These are phyloP conservation scores for Mortierella sp. DNA, from an alignment of 371 early-diverging fungal genomes.

Conservation along the genomic window DNA sequence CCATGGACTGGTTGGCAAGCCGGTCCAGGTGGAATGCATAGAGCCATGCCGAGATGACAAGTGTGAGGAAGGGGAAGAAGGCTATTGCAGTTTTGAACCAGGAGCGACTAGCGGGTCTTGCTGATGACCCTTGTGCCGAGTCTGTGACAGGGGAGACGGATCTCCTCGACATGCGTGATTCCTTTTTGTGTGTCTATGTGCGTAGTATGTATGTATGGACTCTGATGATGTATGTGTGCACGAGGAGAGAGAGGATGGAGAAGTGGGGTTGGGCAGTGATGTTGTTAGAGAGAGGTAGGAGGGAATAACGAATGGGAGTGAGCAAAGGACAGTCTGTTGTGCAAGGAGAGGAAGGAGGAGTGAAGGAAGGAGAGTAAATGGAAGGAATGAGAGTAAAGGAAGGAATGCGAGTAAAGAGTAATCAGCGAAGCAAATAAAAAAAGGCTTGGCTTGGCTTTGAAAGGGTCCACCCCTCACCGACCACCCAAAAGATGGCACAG, in stretches of 20 bases:
- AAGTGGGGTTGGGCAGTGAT: too few species aligned
- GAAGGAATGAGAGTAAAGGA: conserved; percentile 1
- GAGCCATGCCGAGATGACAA: conserved; percentile 40
- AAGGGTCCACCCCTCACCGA: too few species aligned
- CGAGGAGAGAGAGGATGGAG: not conserved
- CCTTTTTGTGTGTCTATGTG: not conserved
- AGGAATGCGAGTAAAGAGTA: not conserved
- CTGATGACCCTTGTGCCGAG: conserved; percentile 3
- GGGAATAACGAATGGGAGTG: not conserved
- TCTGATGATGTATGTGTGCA: not conserved
- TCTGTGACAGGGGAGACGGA: conserved; percentile 15
- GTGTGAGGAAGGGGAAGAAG: conserved; percentile 41
- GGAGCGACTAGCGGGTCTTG: conserved; percentile 16
- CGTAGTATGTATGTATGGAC: too few species aligned
- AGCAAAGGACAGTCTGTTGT: too few species aligned
- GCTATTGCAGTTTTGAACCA: conserved; percentile 47
- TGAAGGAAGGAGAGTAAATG: not conserved
- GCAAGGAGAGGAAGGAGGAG: not conserved
- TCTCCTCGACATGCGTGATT: conserved; percentile 31
- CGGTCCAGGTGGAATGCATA: conserved; percentile 51
- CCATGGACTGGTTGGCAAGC: conserved; percentile 51
- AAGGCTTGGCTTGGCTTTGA: not conserved
- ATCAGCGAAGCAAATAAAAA: not conserved
- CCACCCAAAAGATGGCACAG: not conserved
- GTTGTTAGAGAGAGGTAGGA: not conserved